Percentiles rank a stretch among this genome's conserved stretches.
Evolutionary conservation across 2,329 filamentous ascomycete genomes (phyloP).

Genomic region (Neonectria neomacrospora): DNA sequence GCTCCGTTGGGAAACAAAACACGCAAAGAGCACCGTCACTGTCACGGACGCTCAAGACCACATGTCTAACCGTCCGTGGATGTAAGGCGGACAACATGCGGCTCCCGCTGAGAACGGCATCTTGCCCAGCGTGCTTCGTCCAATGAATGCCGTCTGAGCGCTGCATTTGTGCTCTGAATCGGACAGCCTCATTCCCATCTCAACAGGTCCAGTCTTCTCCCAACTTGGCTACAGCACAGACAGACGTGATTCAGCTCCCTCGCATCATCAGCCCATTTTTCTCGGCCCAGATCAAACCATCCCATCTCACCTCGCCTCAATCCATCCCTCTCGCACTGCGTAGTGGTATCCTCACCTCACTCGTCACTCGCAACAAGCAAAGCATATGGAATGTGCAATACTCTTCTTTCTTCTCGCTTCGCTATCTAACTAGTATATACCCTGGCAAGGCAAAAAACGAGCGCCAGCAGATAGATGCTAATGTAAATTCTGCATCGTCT

Average conservation of each 20-base stretch:
- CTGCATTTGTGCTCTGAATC: background rate
- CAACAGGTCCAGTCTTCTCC: background rate
- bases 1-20: background rate
- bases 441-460: slow-evolving; percentile 14
- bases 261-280: slow-evolving; percentile 8
- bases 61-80: slow-evolving; percentile 16
- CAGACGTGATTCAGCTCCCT: slow-evolving; percentile 14
- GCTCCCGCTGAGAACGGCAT: background rate
- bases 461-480: slow-evolving; percentile 17
- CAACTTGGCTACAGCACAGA: background rate
- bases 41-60: background rate
- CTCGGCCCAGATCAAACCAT: slow-evolving; percentile 14
- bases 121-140: background rate
- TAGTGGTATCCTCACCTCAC: background rate
- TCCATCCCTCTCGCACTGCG: background rate
- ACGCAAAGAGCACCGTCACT: background rate
- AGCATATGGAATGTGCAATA: slow-evolving; percentile 1
- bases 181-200: slow-evolving; percentile 7
- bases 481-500: slow-evolving; percentile 20
- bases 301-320: background rate
- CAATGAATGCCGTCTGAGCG: background rate
- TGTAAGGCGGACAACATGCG: slow-evolving; percentile 10
- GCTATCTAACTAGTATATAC: slow-evolving; percentile 32
- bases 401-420: slow-evolving; percentile 8
- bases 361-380: background rate